These are phyloP conservation scores for Coemansia sp. DNA, from an alignment of 192 early-diverging fungal species.

Conservation along the genomic window DNA sequence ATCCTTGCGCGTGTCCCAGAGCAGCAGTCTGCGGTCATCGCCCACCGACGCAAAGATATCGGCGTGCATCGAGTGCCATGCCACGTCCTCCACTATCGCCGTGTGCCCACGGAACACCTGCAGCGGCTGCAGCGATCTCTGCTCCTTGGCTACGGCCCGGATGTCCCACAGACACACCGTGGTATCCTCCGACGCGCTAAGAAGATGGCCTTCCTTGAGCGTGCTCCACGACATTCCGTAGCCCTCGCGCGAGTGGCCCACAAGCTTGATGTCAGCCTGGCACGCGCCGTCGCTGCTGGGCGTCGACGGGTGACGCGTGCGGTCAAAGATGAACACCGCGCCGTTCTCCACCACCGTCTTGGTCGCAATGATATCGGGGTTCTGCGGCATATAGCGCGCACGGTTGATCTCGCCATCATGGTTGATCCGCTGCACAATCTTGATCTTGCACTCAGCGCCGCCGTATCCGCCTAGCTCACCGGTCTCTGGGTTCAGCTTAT, in stretches of 20 bases:
- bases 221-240: slow-evolving; percentile 95
- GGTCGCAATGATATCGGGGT: slow-evolving; percentile 95
- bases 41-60: slow-evolving; percentile 95
- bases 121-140: slow-evolving; percentile 70
- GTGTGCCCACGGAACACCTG: slow-evolving; percentile 85
- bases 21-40: slow-evolving; percentile 88
- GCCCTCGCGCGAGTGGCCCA: slow-evolving; percentile 92
- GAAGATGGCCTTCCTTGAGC: slow-evolving; percentile 70
- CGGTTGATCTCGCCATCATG: slow-evolving; percentile 98
- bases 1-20: slow-evolving; percentile 92
- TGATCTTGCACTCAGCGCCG: slow-evolving; percentile 82
- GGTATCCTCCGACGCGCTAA: slow-evolving; percentile 91
- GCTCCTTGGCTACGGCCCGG: slow-evolving; percentile 72
- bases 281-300: slow-evolving; percentile 78
- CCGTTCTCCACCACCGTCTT: slow-evolving; percentile 79
- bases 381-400: slow-evolving; percentile 96
- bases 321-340: slow-evolving; percentile 96
- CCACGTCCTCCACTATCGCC: slow-evolving; percentile 94
- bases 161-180: slow-evolving; percentile 96
- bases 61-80: slow-evolving; percentile 84
- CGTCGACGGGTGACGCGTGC: slow-evolving; percentile 81
- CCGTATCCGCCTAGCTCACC: slow-evolving; percentile 81
- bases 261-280: slow-evolving; percentile 81
- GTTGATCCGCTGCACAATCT: slow-evolving; percentile 85
- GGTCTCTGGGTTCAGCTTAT: slow-evolving; percentile 73